Percentiles rank a stretch among this genome's conserved stretches.
Evolutionary conservation across 768 basidiomycete genomes (phyloP).

Genomic region (Suillus americanus): DNA sequence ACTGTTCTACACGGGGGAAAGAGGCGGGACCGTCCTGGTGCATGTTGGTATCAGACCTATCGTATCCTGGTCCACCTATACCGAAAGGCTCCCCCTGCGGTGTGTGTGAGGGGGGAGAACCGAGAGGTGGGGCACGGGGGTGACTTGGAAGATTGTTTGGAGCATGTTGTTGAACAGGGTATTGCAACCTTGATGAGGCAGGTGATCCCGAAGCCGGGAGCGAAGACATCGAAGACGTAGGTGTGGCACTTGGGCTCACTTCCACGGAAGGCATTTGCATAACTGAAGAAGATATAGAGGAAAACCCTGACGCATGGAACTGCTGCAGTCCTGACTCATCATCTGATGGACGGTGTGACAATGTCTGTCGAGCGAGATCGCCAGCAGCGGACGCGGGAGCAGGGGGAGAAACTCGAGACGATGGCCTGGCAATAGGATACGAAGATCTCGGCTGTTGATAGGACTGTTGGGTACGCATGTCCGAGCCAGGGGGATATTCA

Average conservation of each 20-base stretch:
- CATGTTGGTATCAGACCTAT: background rate
- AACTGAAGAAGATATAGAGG: background rate
- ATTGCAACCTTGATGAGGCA: background rate
- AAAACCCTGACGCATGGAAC: background rate
- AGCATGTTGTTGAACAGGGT: background rate
- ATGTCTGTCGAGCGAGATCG: background rate
- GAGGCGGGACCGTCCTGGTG: background rate
- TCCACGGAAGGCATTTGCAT: background rate
- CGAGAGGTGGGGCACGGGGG: background rate
- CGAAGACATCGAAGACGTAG: background rate
- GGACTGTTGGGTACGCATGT: background rate
- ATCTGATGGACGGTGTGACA: background rate
- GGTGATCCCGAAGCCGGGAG: background rate
- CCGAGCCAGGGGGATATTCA: background rate
- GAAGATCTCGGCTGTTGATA: background rate
- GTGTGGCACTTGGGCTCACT: background rate
- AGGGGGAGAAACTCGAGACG: background rate
- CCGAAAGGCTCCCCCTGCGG: background rate
- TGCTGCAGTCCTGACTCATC: background rate
- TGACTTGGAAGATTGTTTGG: background rate
- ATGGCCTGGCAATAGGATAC: background rate
- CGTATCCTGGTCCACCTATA: background rate
- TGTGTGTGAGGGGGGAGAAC: background rate
- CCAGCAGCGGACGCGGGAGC: background rate
- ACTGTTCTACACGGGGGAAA: background rate